Percentiles rank a stretch among this genome's conserved stretches.
These are phyloP conservation scores for Paecilomyces sp. DNA, from an alignment of 2,329 filamentous ascomycete species.

Conservation along the genomic window DNA sequence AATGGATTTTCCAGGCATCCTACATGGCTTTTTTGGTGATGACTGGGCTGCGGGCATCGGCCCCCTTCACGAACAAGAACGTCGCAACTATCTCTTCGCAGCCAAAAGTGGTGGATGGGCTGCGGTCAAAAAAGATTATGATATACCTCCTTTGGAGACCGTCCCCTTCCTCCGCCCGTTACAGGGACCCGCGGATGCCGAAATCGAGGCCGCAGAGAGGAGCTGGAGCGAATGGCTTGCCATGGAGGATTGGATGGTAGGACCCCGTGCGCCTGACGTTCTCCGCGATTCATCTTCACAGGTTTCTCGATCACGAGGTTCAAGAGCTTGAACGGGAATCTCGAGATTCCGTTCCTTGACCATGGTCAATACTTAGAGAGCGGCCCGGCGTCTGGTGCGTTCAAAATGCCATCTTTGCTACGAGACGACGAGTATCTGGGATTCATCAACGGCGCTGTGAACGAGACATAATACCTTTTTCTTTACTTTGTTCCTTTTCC, in stretches of 20 bases:
- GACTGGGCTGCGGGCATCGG: slow-evolving; percentile 78
- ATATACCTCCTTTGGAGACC: slow-evolving; percentile 74
- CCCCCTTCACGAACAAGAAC: slow-evolving; percentile 77
- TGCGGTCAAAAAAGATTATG: slow-evolving; percentile 82
- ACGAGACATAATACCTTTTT: not conserved
- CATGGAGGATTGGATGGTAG: slow-evolving; percentile 99
- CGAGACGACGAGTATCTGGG: not conserved
- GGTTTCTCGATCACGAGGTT: slow-evolving; percentile 23
- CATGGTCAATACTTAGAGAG: not conserved
- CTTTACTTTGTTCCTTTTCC: not conserved
- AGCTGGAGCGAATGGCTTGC: slow-evolving; percentile 92
- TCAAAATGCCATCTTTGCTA: not conserved
- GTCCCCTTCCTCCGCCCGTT: slow-evolving; percentile 82
- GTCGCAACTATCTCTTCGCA: slow-evolving; percentile 90
- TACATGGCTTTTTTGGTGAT: slow-evolving; percentile 96
- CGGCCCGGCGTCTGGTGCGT: not conserved
- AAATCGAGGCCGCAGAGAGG: slow-evolving; percentile 75
- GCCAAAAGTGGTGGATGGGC: slow-evolving; percentile 90
- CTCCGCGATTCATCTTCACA: slow-evolving; percentile 32
- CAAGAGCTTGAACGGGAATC: slow-evolving; percentile 15
- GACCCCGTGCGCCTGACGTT: slow-evolving; percentile 60
- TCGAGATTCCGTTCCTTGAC: not conserved
- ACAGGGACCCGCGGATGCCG: slow-evolving; percentile 66
- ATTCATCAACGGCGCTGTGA: not conserved
- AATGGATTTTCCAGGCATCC: slow-evolving; percentile 76